Evolutionary conservation across 1,284 basidiomycete species (phyloP), one percentile per base, ranked within the genome.

Genomic region (Mycosarcoma maydis): DNA sequence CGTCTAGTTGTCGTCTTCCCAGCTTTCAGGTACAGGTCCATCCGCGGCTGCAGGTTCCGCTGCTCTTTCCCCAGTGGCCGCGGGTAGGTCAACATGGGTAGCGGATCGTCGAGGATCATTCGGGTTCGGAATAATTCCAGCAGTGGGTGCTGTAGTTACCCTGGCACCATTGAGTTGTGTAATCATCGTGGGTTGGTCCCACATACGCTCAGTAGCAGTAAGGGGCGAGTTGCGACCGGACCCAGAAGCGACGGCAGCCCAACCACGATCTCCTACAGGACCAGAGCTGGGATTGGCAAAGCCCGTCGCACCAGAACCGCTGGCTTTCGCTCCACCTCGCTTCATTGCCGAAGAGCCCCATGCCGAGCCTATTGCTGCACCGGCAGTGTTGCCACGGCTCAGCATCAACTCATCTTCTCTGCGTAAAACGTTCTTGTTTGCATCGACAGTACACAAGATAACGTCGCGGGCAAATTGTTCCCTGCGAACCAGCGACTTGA

Each of bases 241-340:
- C 3, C 68, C 61, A 4, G 68, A 65, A 16, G 68, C 68, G 2
- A 71, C 57, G 6, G 68, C 53, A 7, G 68, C 68, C 68, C 68
- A 71, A 5, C 68, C 68, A 3, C 68, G 56, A 38, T 65, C 51
- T 14, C 57, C 50, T 0, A 45, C 61, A 6, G 56, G 29, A 19
- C 32, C 46, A 11, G 50, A 45, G 44, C 52, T 52, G 3, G 52
- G 24, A 36, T 61, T 68, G 22, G 34, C 52, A 5, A 23, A 24
- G 14, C 53, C 48, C 11, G 45, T 17, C 9, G 46, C 23, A 4
- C 46, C 58, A 27, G 42, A 45, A 0, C 44, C 46, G 32, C 47
- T 56, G 4, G 27, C 19, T 14, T 26, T 44, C 4, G 39, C 38
- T 19, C 47, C 48, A 14, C 61, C 61, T 16, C 59, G 54, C 44